These are phyloP conservation scores for Penicillium atrosanguineum DNA, from an alignment of 495 filamentous ascomycete species.

Conservation along the genomic window DNA sequence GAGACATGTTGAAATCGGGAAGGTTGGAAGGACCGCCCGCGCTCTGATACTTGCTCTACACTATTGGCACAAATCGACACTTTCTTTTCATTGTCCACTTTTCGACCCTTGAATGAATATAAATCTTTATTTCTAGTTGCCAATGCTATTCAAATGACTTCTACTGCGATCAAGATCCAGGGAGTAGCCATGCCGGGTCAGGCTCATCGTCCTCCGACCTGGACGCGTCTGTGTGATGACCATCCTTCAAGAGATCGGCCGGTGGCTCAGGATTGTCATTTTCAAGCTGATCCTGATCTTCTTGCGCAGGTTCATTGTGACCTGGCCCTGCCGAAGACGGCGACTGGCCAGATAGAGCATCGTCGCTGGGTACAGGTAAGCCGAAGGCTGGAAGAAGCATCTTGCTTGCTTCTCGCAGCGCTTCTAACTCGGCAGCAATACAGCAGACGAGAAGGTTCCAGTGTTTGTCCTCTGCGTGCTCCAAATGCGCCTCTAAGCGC, in stretches of 20 bases:
- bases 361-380: constrained; percentile 10
- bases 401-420: constrained; percentile 65
- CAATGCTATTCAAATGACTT: neutral
- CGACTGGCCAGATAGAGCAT: constrained; percentile 1
- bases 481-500: constrained; percentile 36
- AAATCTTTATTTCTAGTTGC: neutral
- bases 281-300: constrained; percentile 18
- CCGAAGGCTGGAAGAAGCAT: constrained; percentile 54
- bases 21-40: neutral
- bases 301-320: constrained; percentile 6
- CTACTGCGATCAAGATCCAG: constrained; percentile 7
- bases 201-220: constrained; percentile 49
- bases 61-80: neutral
- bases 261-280: constrained; percentile 39
- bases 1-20: neutral
- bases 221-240: constrained; percentile 21
- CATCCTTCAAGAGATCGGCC: constrained; percentile 36
- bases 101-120: neutral
- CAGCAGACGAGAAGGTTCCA: constrained; percentile 91
- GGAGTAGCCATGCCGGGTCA: constrained; percentile 44
- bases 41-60: neutral
- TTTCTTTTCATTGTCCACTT: neutral
- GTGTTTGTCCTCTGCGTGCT: constrained; percentile 48
- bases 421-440: constrained; percentile 84
- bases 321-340: constrained; percentile 4